These are phyloP conservation scores for Boletus sp. DNA, from an alignment of 1,284 basidiomycete species.

Conservation along the genomic window DNA sequence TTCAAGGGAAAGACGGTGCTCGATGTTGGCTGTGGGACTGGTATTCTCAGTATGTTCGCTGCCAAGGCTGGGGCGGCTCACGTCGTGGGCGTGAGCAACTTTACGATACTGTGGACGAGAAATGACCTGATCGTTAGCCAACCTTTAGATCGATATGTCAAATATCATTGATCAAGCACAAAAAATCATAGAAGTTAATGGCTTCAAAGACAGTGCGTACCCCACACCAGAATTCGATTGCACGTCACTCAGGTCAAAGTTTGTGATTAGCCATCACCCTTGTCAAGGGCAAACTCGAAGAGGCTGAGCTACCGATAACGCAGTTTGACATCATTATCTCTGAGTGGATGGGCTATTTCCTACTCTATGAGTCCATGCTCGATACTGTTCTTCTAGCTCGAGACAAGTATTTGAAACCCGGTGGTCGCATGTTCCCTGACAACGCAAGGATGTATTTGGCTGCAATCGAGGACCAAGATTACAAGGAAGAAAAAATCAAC, in stretches of 20 bases:
- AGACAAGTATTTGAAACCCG: slow-evolving; percentile 93
- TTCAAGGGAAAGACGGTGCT: slow-evolving; percentile 97
- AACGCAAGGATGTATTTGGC: slow-evolving; percentile 91
- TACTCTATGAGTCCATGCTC: slow-evolving; percentile 98
- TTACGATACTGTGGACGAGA: not conserved
- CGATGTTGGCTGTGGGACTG: slow-evolving; percentile 98
- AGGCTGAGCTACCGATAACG: slow-evolving; percentile 78
- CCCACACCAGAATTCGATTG: not conserved
- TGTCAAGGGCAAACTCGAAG: slow-evolving; percentile 98
- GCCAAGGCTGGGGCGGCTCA: slow-evolving; percentile 96
- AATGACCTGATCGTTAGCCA: slow-evolving; percentile 10
- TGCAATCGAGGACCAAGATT: slow-evolving; percentile 98
- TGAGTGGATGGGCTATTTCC: slow-evolving; percentile 97
- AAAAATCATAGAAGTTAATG: slow-evolving; percentile 95
- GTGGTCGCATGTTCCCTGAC: slow-evolving; percentile 95
- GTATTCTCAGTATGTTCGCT: slow-evolving; percentile 98
- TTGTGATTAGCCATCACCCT: slow-evolving; percentile 77
- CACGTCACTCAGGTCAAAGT: slow-evolving; percentile 10
- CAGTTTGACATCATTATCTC: slow-evolving; percentile 99
- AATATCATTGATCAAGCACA: slow-evolving; percentile 99
- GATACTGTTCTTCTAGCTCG: slow-evolving; percentile 96
- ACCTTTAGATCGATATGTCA: slow-evolving; percentile 92
- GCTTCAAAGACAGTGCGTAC: slow-evolving; percentile 86
- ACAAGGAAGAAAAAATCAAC: slow-evolving; percentile 99
- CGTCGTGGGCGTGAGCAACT: slow-evolving; percentile 79